Conservation (phyloP, 169 alveolate genomes). For the Neospora caninum region DNA sequence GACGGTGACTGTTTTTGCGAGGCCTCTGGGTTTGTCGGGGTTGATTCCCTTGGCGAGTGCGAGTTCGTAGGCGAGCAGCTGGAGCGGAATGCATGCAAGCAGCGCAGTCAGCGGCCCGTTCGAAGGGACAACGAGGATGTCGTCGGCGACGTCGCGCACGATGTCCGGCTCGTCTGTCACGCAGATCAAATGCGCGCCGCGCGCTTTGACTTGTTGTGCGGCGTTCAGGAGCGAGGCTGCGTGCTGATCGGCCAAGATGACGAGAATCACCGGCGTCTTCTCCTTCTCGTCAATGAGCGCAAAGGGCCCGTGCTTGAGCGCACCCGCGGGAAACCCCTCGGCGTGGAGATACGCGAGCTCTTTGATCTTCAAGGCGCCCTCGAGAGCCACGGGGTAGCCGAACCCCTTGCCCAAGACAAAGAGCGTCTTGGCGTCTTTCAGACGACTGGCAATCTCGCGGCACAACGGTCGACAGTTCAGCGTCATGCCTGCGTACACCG, state of each 20-base stretch:
- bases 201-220: conserved; percentile 92
- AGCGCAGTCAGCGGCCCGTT: conserved; percentile 72
- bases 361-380: conserved; percentile 97
- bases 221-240: conserved; percentile 86
- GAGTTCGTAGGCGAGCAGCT: conserved; percentile 71
- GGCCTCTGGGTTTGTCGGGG: conserved; percentile 84
- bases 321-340: conserved; percentile 96
- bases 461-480: conserved; percentile 72
- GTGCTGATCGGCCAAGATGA: conserved; percentile 90
- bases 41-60: conserved; percentile 75
- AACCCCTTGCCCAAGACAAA: conserved; percentile 87
- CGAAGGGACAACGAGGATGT: conserved; percentile 73
- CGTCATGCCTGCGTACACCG: conserved; percentile 81
- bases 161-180: conserved; percentile 87
- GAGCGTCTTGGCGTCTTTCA: conserved; percentile 71
- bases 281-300: conserved; percentile 89
- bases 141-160: conserved; percentile 85
- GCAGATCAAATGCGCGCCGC: conserved; percentile 93
- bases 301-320: conserved; percentile 95
- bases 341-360: conserved; percentile 95
- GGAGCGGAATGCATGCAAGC: conserved; percentile 70
- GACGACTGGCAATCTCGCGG: conserved; percentile 65
- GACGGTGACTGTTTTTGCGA: conserved; percentile 81
- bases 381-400: conserved; percentile 94
- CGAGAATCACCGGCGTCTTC: conserved; percentile 81